Conservation (phyloP, 768 basidiomycete genomes). For the Boletus pseudo-olivaceus region DNA sequence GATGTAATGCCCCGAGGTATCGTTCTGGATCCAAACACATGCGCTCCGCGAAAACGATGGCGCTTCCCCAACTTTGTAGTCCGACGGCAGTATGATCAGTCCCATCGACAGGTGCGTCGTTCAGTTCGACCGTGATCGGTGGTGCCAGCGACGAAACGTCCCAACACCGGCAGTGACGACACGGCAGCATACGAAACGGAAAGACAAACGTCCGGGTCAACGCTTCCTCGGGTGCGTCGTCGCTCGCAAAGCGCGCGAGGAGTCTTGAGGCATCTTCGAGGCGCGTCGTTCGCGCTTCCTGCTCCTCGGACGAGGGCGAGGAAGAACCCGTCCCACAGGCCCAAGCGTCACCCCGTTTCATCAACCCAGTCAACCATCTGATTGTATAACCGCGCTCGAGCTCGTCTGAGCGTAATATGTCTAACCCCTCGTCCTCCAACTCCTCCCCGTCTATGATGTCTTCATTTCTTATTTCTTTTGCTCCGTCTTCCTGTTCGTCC, state of each 20-base stretch:
- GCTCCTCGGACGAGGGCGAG: constrained; percentile 33
- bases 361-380: constrained; percentile 71
- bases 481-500: constrained; percentile 17
- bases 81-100: constrained; percentile 79
- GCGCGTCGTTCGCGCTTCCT: constrained; percentile 37
- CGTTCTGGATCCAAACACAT: constrained; percentile 48
- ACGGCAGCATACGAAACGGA: constrained; percentile 24
- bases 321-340: constrained; percentile 13
- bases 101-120: constrained; percentile 61
- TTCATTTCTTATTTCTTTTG: constrained; percentile 19
- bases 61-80: constrained; percentile 81
- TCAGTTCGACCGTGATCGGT: constrained; percentile 51
- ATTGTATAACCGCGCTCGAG: constrained; percentile 68
- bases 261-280: constrained; percentile 58
- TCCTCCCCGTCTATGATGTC: not conserved
- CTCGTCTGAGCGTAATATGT: constrained; percentile 55
- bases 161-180: not conserved
- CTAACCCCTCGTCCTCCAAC: constrained; percentile 27
- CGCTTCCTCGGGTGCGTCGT: constrained; percentile 38
- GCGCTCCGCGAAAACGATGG: constrained; percentile 64
- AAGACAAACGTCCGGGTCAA: constrained; percentile 56
- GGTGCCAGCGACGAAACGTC: not conserved
- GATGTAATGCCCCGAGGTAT: constrained; percentile 33
- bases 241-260: constrained; percentile 49
- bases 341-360: constrained; percentile 60